Conservation (phyloP, 129 eudicot genomes). For the Helichrysum umbraculigerum region DNA sequence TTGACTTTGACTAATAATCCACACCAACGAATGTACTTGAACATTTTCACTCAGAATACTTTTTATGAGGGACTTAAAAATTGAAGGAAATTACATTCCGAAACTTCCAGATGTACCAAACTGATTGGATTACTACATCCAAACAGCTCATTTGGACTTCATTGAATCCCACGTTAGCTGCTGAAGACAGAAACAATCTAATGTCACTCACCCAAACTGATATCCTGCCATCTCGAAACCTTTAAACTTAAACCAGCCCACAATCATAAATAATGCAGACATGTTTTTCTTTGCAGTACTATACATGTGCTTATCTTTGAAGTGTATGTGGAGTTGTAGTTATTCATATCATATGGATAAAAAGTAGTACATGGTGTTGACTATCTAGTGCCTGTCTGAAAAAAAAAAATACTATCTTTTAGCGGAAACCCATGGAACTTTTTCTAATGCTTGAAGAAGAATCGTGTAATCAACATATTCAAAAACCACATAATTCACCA, state of each 20-base stretch:
- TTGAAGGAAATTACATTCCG: not conserved
- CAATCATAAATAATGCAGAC: not conserved
- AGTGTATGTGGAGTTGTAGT: not conserved
- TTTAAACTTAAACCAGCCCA: not conserved
- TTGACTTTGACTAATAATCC: not conserved
- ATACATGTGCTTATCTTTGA: not conserved
- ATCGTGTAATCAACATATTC: not conserved
- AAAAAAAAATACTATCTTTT: not conserved
- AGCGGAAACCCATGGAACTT: not conserved
- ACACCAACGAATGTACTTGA: not conserved
- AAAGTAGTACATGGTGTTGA: not conserved
- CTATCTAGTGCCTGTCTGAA: not conserved
- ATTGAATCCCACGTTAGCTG: not conserved
- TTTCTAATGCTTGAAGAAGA: conserved; percentile 1
- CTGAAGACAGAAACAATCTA: not conserved
- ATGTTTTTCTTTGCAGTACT: conserved; percentile 14
- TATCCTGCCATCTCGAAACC: not conserved
- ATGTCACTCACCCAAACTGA: not conserved
- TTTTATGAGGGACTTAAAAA: not conserved
- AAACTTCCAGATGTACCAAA: not conserved
- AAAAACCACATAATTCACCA: not conserved
- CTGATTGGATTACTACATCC: not conserved
- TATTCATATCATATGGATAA: not conserved
- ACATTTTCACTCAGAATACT: not conserved
- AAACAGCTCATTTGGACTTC: not conserved